Evolutionary conservation across 2,329 filamentous ascomycete species (phyloP).

Genomic region (Fusarium nodosum): DNA sequence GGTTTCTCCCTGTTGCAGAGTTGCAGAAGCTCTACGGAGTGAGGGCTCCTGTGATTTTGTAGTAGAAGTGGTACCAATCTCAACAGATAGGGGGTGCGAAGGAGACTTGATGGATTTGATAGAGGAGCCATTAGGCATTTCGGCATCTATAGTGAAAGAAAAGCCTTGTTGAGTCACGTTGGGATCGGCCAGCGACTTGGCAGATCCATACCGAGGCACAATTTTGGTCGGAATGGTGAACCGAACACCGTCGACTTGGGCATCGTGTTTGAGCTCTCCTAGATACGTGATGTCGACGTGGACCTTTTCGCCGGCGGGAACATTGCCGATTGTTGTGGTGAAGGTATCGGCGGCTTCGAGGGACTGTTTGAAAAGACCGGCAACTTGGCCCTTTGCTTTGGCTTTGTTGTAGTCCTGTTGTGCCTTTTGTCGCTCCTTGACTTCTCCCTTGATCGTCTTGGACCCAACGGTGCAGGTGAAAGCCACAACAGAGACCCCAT

Average conservation of each 20-base stretch:
- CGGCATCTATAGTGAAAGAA: constrained; percentile 54
- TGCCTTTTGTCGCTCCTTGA: constrained; percentile 75
- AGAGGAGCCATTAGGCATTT: constrained; percentile 66
- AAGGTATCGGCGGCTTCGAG: constrained; percentile 74
- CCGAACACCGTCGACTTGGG: constrained; percentile 74
- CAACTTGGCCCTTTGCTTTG: constrained; percentile 68
- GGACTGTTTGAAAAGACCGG: constrained; percentile 75
- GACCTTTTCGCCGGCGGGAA: constrained; percentile 69
- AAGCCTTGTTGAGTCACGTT: constrained; percentile 38
- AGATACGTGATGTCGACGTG: constrained; percentile 75
- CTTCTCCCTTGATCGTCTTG: constrained; percentile 72
- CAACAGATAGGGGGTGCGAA: constrained; percentile 75
- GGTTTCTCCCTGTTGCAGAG: constrained; percentile 65
- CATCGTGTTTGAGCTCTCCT: constrained; percentile 79
- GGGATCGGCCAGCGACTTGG: constrained; percentile 13
- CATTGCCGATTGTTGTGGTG: constrained; percentile 75
- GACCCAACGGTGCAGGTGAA: constrained; percentile 75
- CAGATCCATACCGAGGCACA: constrained; percentile 73
- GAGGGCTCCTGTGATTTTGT: constrained; percentile 61
- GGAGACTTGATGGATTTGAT: constrained; percentile 75
- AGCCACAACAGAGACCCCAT: constrained; percentile 76
- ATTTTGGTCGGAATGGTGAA: constrained; percentile 78
- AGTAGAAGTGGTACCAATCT: constrained; percentile 68
- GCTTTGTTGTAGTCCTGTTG: constrained; percentile 71
- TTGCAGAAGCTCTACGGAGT: constrained; percentile 72